Base-by-base conservation (phyloP, 2,329 filamentous ascomycete species). In the Shiraia sp. region DNA sequence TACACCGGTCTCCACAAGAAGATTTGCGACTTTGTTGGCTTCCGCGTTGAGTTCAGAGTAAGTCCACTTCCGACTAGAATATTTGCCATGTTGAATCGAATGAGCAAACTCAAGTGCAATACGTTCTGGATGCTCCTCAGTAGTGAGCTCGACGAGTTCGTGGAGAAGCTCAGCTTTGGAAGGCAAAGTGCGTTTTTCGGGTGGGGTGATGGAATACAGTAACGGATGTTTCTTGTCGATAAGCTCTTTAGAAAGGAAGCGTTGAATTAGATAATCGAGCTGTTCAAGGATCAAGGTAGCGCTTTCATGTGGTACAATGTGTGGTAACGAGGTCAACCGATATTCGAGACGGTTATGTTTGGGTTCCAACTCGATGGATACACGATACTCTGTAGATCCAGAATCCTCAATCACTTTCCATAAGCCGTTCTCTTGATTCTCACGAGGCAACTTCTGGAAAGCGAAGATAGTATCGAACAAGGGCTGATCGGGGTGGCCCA, bases 401-500 rank as follows among this genome's bases (percentile, higher is more conserved):
- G 80, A 73, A 44, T 95, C 90, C 12, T 81, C 73, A 1, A 81
- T 49, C 0, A 87, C 50, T 6, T 73, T 72, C 86, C 88, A 95
- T 0, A 76, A 23, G 70, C 53, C 37, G 2, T 41, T 53, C 46
- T 33, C 25, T 44, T 40, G 25, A 38, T 51, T 13, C 36, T 70
- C 52, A 8, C 22, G 41, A 7, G 49, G 14, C 43, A 75, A 59
- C 51, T 87, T 88, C 59, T 96, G 91, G 59, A 90, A 92, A 0
- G 89, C 86, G 45, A 96, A 82, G 1, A 96, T 75, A 0, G 90
- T 92, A 59, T 96, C 90, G 54, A 96, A 96, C 0, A 93, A 74
- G 0, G 79, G 73, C 6, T 80, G 77, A 16, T 85, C 81, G 0
- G 84, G 74, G 43, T 81, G 77, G 0, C 83, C 84, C 13, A 88